A percentile compares a stretch with the other conserved stretches of the same genome.
Evolutionary conservation across 2,329 filamentous ascomycete species (phyloP).

Genomic region (Aspergillus pseudotamarii): DNA sequence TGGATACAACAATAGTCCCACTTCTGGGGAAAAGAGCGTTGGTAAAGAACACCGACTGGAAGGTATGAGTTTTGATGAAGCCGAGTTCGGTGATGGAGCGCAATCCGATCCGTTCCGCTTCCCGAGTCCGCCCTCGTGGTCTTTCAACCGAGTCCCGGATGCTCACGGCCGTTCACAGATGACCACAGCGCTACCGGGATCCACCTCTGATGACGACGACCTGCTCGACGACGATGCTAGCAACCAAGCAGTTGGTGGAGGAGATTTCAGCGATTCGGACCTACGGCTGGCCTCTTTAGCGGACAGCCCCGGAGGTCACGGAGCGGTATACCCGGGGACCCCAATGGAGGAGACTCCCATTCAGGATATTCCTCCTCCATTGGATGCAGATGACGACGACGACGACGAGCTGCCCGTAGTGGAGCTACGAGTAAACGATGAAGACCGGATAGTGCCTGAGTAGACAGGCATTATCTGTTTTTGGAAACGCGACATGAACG

Average conservation of each 20-base stretch:
- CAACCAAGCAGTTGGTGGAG: slow-evolving; percentile 43
- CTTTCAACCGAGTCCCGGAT: slow-evolving; percentile 36
- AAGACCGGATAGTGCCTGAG: slow-evolving; percentile 31
- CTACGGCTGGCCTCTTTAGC: slow-evolving; percentile 32
- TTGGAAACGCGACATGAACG: slow-evolving; percentile 6
- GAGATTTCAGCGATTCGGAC: slow-evolving; percentile 37
- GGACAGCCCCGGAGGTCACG: slow-evolving; percentile 28
- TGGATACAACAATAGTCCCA: slow-evolving; percentile 31
- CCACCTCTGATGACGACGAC: slow-evolving; percentile 36
- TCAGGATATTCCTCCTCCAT: slow-evolving; percentile 34
- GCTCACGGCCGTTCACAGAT: slow-evolving; percentile 35
- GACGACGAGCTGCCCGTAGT: slow-evolving; percentile 44
- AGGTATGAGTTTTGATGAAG: slow-evolving; percentile 39
- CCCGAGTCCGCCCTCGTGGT: slow-evolving; percentile 38
- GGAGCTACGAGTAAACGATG: slow-evolving; percentile 43
- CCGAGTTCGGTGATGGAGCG: slow-evolving; percentile 26
- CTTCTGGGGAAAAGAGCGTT: slow-evolving; percentile 27
- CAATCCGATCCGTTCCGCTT: slow-evolving; percentile 28
- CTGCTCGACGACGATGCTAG: slow-evolving; percentile 43
- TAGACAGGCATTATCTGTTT: background rate
- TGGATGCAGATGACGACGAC: slow-evolving; percentile 33
- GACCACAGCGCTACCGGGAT: slow-evolving; percentile 28
- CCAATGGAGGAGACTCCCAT: slow-evolving; percentile 32
- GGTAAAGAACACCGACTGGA: slow-evolving; percentile 27
- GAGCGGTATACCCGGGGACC: slow-evolving; percentile 22